phyloP scores from a whole-genome alignment of 2,329 filamentous ascomycete species.

The Ceratocystis lukuohia region DNA sequence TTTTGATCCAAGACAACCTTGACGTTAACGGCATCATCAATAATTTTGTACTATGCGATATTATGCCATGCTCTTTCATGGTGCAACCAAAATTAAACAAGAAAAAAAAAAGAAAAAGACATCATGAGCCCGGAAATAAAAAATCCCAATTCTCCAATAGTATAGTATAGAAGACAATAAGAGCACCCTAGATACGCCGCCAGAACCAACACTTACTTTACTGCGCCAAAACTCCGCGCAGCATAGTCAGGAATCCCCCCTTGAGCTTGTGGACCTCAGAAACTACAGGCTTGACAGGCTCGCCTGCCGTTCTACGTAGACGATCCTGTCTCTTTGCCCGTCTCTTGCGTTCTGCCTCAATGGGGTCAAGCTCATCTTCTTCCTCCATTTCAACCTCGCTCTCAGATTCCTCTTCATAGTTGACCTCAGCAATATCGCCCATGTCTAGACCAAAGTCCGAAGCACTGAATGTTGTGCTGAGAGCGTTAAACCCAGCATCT shows the following conservation, averaged over 20 bases:
- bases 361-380: slow-evolving; percentile 72
- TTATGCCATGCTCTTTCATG: too few relatives aligned
- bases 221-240: slow-evolving; percentile 66
- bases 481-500: slow-evolving; percentile 35
- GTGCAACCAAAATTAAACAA: too few relatives aligned
- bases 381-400: slow-evolving; percentile 54
- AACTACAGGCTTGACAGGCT: slow-evolving; percentile 70
- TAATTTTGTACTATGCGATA: too few relatives aligned
- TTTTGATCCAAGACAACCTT: too few relatives aligned
- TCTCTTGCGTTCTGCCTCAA: slow-evolving; percentile 69
- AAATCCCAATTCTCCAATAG: neutral
- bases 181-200: neutral
- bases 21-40: too few relatives aligned
- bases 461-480: slow-evolving; percentile 53
- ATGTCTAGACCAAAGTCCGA: slow-evolving; percentile 83
- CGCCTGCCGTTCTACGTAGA: slow-evolving; percentile 65
- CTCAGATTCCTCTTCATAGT: slow-evolving; percentile 44
- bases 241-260: slow-evolving; percentile 68
- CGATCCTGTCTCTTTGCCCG: slow-evolving; percentile 66
- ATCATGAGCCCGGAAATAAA: neutral
- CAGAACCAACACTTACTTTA: slow-evolving; percentile 28
- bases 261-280: slow-evolving; percentile 65
- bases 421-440: slow-evolving; percentile 75
- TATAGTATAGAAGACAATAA: neutral
- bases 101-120: neutral